Evolutionary conservation across 176 grass and related monocot genomes (phyloP).

Genomic region (Dendrocalamus sinicus): DNA sequence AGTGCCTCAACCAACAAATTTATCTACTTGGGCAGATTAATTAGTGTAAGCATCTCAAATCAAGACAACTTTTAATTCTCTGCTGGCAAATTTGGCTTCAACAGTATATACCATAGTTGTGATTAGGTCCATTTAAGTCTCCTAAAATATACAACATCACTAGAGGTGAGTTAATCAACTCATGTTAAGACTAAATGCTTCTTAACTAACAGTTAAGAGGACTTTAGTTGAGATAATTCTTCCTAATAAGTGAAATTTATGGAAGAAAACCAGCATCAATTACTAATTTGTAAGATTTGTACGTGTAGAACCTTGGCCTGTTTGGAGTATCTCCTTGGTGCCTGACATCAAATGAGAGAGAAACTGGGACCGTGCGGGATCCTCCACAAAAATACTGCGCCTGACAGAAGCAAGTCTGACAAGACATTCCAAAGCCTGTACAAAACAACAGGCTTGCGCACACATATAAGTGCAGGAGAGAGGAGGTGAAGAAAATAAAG

Average conservation of each 20-base stretch:
- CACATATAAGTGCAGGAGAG: slow-evolving; percentile 26
- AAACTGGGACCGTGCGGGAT: slow-evolving; percentile 76
- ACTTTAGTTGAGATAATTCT: not conserved
- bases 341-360: slow-evolving; percentile 92
- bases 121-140: not conserved
- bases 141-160: not conserved
- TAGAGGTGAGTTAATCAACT: slow-evolving; percentile 27
- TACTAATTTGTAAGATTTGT: slow-evolving; percentile 18
- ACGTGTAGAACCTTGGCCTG: slow-evolving; percentile 78
- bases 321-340: slow-evolving; percentile 98
- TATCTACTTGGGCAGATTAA: slow-evolving; percentile 21
- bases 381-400: slow-evolving; percentile 92
- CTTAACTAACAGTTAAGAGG: slow-evolving; percentile 7
- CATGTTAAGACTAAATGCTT: not conserved
- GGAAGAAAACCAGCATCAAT: slow-evolving; percentile 24
- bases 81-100: slow-evolving; percentile 31
- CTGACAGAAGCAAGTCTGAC: slow-evolving; percentile 96
- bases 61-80: not conserved
- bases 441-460: slow-evolving; percentile 32
- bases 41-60: slow-evolving; percentile 17
- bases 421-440: slow-evolving; percentile 93
- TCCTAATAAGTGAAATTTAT: not conserved
- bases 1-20: slow-evolving; percentile 6
- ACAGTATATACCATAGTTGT: not conserved
- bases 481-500: not conserved